A percentile compares a stretch with the other conserved stretches of the same genome.
Evolutionary conservation across 2,329 filamentous ascomycete species (phyloP).

Genomic region (Madurella fahalii): DNA sequence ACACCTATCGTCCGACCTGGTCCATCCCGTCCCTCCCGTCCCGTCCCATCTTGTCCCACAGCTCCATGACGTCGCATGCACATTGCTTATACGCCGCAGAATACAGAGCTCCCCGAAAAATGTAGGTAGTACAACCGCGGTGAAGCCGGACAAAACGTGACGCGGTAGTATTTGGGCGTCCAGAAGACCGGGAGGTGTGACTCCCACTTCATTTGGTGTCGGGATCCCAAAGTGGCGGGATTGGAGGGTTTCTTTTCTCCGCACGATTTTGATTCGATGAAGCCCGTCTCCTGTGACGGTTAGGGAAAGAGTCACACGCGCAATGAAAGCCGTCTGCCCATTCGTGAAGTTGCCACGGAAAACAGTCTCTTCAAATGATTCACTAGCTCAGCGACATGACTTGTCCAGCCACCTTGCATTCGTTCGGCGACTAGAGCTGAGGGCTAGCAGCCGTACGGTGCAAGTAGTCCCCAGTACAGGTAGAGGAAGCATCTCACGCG

Average conservation of each 20-base stretch:
- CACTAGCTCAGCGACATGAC: not conserved
- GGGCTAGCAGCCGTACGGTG: too few relatives aligned
- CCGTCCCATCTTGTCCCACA: not conserved
- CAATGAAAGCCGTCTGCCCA: not conserved
- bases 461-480: too few relatives aligned
- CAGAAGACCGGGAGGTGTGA: not conserved
- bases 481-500: not conserved
- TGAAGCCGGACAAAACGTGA: slow-evolving; percentile 2
- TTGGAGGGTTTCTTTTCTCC: not conserved
- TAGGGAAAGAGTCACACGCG: not conserved
- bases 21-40: not conserved
- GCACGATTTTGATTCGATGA: too few relatives aligned
- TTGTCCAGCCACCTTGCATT: too few relatives aligned
- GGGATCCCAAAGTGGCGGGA: not conserved
- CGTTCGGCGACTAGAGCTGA: too few relatives aligned
- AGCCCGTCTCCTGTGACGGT: not conserved
- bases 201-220: not conserved
- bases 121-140: slow-evolving; percentile 12
- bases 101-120: not conserved
- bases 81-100: slow-evolving; percentile 1
- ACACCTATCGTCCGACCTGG: not conserved
- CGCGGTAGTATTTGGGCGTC: not conserved
- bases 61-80: not conserved
- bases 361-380: not conserved
- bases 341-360: not conserved